Percentiles rank a stretch among this genome's conserved stretches.
Evolutionary conservation across 495 filamentous ascomycete genomes (phyloP).

Genomic region (Lophiostoma macrostomum): DNA sequence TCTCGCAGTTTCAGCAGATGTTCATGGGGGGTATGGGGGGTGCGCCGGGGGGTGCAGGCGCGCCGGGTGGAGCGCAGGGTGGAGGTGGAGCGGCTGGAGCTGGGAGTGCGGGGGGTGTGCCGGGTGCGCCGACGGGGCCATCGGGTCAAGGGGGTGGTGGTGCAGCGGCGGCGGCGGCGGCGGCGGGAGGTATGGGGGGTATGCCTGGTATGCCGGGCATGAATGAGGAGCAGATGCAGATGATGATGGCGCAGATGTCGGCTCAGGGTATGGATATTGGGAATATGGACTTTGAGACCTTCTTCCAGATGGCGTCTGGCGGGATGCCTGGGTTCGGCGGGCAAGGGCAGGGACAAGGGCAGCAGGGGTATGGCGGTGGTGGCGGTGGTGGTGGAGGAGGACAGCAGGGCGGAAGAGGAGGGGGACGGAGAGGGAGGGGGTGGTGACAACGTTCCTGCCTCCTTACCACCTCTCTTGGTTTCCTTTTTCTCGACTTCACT

Average conservation of each 20-base stretch:
- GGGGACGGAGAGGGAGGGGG: slow-evolving; percentile 34
- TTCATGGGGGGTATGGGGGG: slow-evolving; percentile 57
- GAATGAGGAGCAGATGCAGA: slow-evolving; percentile 31
- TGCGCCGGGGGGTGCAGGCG: slow-evolving; percentile 69
- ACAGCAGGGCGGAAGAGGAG: slow-evolving; percentile 26
- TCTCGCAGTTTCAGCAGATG: slow-evolving; percentile 87
- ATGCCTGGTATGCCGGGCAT: slow-evolving; percentile 70
- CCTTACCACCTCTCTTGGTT: too few relatives aligned
- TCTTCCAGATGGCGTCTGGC: slow-evolving; percentile 37
- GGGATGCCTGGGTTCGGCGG: slow-evolving; percentile 8
- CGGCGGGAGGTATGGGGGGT: slow-evolving; percentile 26
- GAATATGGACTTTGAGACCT: slow-evolving; percentile 46
- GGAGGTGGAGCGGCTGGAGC: slow-evolving; percentile 33
- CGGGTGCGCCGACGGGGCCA: slow-evolving; percentile 24
- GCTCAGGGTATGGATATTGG: slow-evolving; percentile 75
- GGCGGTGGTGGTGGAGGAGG: slow-evolving; percentile 21
- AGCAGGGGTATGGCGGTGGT: slow-evolving; percentile 17
- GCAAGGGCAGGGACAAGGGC: slow-evolving; percentile 15
- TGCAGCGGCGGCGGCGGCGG: too few relatives aligned
- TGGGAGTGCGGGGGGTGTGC: slow-evolving; percentile 25
- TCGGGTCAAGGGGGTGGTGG: slow-evolving; percentile 19
- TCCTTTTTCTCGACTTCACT: too few relatives aligned
- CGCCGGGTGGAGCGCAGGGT: slow-evolving; percentile 49
- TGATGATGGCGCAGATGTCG: slow-evolving; percentile 46
- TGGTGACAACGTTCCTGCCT: slow-evolving; percentile 1